A percentile compares a stretch with the other conserved stretches of the same genome.
Conservation (phyloP, 345 rosid species). For the Syzygium jambos region DNA sequence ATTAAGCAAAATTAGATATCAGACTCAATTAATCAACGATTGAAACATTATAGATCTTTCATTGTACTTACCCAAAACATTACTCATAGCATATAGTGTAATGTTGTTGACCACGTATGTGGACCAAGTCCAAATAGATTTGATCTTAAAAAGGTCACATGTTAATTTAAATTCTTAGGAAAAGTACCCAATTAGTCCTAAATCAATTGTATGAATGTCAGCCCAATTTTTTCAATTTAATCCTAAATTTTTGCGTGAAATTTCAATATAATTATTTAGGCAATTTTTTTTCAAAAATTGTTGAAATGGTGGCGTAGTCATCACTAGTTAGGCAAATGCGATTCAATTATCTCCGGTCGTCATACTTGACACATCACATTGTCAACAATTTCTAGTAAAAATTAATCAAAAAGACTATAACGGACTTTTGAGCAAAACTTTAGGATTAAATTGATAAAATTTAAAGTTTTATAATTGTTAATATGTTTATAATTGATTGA, state of each 20-base stretch:
- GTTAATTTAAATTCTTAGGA: not conserved
- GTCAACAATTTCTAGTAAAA: rapidly evolving
- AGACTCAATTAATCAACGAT: not conserved
- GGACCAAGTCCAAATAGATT: not conserved
- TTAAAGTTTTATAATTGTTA: too few species aligned
- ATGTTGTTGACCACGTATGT: not conserved
- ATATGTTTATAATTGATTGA: too few species aligned
- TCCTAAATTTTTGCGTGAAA: rapidly evolving
- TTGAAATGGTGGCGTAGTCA: not conserved
- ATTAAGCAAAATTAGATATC: not conserved
- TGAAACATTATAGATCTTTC: not conserved
- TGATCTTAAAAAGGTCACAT: not conserved
- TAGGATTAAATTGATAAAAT: too few species aligned
- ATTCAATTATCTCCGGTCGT: too few species aligned
- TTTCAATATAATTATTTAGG: rapidly evolving
- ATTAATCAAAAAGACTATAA: too few species aligned
- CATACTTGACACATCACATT: not conserved
- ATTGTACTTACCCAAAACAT: not conserved
- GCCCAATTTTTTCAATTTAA: not conserved
- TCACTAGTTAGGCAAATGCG: not conserved
- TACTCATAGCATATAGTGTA: not conserved
- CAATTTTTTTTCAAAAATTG: not conserved
- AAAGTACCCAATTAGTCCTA: not conserved
- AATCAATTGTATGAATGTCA: rapidly evolving
- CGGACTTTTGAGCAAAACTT: too few species aligned